phyloP scores from a whole-genome alignment of 192 early-diverging fungal genomes.

The Entomortierella beljakovae region DNA sequence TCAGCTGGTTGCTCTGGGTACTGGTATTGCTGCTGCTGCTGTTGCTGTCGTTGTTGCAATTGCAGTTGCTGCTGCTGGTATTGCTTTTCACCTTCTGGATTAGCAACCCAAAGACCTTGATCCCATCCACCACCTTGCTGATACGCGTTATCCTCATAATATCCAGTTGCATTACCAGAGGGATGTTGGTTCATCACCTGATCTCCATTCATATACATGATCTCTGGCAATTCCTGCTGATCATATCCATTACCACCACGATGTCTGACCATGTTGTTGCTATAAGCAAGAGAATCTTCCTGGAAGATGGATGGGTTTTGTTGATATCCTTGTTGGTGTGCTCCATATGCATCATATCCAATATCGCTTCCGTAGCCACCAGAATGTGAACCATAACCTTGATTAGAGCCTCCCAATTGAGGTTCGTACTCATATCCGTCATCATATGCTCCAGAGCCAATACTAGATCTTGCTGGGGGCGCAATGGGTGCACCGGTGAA shows the following conservation, averaged over 20 bases:
- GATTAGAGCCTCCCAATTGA: not conserved
- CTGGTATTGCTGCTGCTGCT: constrained; percentile 9
- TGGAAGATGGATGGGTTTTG: constrained; percentile 52
- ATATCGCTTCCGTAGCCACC: constrained; percentile 9
- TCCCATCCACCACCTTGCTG: constrained; percentile 24
- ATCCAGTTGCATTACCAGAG: constrained; percentile 28
- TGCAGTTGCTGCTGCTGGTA: constrained; percentile 24
- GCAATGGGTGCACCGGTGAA: constrained; percentile 7
- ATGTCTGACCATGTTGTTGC: not conserved
- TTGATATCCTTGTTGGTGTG: constrained; percentile 18
- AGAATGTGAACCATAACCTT: not conserved
- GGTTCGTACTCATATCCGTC: constrained; percentile 37
- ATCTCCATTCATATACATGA: constrained; percentile 46
- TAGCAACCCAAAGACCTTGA: constrained; percentile 48
- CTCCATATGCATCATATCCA: constrained; percentile 48
- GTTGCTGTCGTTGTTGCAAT: not conserved
- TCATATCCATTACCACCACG: constrained; percentile 22
- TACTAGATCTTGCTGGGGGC: constrained; percentile 5
- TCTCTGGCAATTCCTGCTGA: constrained; percentile 43
- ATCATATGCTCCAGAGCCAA: constrained; percentile 15
- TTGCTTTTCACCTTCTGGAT: constrained; percentile 27
- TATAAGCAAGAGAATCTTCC: constrained; percentile 36
- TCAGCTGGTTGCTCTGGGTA: constrained; percentile 1
- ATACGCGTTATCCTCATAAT: constrained; percentile 40
- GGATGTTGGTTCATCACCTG: constrained; percentile 28